Evolutionary conservation across 352 stramenopile species (phyloP), one percentile per base, ranked within the genome.

Genomic region (Globisporangium viniferum): DNA sequence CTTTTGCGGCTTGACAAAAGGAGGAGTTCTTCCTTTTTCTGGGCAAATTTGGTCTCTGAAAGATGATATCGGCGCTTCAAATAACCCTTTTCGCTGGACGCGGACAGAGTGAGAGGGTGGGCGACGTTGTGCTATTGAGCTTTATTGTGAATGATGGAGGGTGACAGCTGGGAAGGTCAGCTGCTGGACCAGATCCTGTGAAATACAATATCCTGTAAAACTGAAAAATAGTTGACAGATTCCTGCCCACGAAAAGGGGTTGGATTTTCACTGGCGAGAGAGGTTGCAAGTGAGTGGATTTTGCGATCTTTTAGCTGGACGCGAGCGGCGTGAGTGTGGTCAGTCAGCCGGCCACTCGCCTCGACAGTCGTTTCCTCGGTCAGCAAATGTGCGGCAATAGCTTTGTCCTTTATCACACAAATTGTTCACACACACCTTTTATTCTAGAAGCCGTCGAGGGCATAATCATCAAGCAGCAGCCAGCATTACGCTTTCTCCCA

Each of bases 221-320:
- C 10, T 31, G 12, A 14, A 57, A 35, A 2, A 29, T 35, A 14
- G 15, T 57, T 57, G 55, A 41, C 55, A 24, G 55, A 64, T 64
- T 51, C 59, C 22, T 24, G 29, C 8, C n/a, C 27, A 53, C 2
- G 36, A 14, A 62, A 33, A 33, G 4, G 33, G 14, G 22, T 15
- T 64, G 59, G 59, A 64, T 64, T 64, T 63, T 55, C 39, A 31
- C 20, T 62, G 14, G 36, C 20, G 14, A 63, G 39, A 41, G 24
- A 35, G 36, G 14, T 48, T 49, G 41, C 5, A 33, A 49, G 41
- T 44, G 36, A 49, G 33, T 51, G 59, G 59, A 55, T 54, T 64
- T 55, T 64, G 55, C 55, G 55, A 61, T 46, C 55, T 61, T 61
- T 39, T 10, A 31, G 55, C 5, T 44, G 20, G 31, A 46, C 39